Percentiles rank a stretch among this genome's conserved stretches.
Evolutionary conservation across 148 eudicot genomes (phyloP).

Genomic region (Rhododendron vialii): DNA sequence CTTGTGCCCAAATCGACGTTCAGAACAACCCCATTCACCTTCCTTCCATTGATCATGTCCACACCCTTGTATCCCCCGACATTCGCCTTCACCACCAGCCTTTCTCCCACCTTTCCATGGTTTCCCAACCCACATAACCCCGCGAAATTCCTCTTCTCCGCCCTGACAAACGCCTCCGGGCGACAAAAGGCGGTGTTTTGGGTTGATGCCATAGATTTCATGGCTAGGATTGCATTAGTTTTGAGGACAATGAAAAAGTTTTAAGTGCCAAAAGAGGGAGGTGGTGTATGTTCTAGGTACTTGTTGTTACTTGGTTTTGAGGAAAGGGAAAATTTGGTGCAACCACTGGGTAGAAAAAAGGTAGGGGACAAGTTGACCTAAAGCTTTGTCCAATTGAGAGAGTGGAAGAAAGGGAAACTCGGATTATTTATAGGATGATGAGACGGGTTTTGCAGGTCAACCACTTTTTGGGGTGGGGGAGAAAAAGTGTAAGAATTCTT

Average conservation of each 20-base stretch:
- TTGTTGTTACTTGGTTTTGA: not conserved
- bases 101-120: not conserved
- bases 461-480: constrained; percentile 40
- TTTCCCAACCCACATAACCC: not conserved
- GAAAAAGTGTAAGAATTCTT: constrained; percentile 15
- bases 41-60: constrained; percentile 48
- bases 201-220: constrained; percentile 27
- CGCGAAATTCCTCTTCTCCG: not conserved
- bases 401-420: not conserved
- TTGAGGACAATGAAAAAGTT: not conserved
- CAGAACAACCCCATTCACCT: constrained; percentile 46
- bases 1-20: constrained; percentile 24
- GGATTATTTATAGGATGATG: constrained; percentile 1
- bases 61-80: constrained; percentile 8
- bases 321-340: constrained; percentile 7
- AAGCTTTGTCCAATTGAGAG: not conserved
- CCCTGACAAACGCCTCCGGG: not conserved
- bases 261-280: not conserved
- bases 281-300: not conserved
- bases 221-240: constrained; percentile 7
- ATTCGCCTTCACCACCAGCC: constrained; percentile 23
- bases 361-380: not conserved
- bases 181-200: not conserved
- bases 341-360: constrained; percentile 9
- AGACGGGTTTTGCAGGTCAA: constrained; percentile 38